Conservation (phyloP, 768 basidiomycete genomes). For the Mrakia hoshinonis region DNA sequence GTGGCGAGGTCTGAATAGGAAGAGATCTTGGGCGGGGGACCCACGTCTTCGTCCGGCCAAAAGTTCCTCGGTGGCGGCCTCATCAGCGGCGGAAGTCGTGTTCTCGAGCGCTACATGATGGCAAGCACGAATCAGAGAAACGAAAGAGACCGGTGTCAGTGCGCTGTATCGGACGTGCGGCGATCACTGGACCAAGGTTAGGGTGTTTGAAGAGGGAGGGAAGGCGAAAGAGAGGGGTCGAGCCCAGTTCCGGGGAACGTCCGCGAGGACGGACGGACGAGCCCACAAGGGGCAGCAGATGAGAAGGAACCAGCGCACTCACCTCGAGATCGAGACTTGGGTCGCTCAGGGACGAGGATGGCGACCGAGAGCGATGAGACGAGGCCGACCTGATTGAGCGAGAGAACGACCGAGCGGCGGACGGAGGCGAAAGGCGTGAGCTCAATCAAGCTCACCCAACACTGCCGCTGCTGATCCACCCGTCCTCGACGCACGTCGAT, state of each 20-base stretch:
- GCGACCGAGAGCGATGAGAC: conserved; percentile 21
- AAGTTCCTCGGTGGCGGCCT: too few species aligned
- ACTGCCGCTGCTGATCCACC: background rate
- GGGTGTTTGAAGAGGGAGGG: background rate
- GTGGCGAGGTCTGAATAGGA: too few species aligned
- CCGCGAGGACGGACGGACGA: background rate
- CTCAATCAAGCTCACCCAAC: background rate
- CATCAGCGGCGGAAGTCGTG: too few species aligned
- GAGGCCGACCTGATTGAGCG: background rate
- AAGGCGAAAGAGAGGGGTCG: background rate
- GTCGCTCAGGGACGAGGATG: conserved; percentile 18
- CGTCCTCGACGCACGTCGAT: background rate
- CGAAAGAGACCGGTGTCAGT: too few species aligned
- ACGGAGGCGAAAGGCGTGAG: background rate
- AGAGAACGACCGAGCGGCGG: background rate
- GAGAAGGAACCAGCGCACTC: background rate
- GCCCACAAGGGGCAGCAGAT: too few species aligned
- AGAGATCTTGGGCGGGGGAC: too few species aligned
- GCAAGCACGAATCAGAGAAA: too few species aligned
- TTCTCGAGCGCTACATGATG: too few species aligned
- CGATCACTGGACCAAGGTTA: background rate
- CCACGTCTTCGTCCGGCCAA: too few species aligned
- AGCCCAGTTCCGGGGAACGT: background rate
- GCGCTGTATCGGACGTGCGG: too few species aligned
- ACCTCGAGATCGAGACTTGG: conserved; percentile 1